Conservation (phyloP, 1,284 basidiomycete genomes). For the Cerioporus squamosus region DNA sequence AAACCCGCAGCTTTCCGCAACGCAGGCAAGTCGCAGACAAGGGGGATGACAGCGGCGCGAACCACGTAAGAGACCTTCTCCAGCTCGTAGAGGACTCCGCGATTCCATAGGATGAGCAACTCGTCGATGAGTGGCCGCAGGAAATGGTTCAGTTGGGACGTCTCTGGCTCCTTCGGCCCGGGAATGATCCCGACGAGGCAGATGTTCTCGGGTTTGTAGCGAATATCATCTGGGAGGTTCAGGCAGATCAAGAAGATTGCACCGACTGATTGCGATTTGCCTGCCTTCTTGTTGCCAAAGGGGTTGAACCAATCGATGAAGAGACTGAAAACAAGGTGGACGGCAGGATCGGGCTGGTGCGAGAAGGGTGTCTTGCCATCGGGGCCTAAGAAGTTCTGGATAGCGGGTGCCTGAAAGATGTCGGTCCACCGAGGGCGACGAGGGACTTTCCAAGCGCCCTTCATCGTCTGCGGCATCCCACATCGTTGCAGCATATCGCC, state of each 20-base stretch:
- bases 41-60: constrained; percentile 13
- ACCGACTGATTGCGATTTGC: constrained; percentile 10
- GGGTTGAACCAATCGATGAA: constrained; percentile 20
- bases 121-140: constrained; percentile 23
- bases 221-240: constrained; percentile 14
- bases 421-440: neutral
- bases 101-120: constrained; percentile 17
- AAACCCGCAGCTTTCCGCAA: constrained; percentile 18
- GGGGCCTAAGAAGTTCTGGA: constrained; percentile 7
- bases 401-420: constrained; percentile 7
- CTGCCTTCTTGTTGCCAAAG: constrained; percentile 15
- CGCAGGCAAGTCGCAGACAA: constrained; percentile 2
- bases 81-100: constrained; percentile 1
- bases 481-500: too few relatives aligned
- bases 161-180: constrained; percentile 34
- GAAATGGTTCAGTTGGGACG: neutral
- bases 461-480: too few relatives aligned
- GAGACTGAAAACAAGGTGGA: constrained; percentile 9
- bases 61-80: neutral
- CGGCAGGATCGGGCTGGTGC: neutral
- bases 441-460: too few relatives aligned
- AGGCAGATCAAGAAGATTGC: constrained; percentile 5
- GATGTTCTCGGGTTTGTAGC: constrained; percentile 25
- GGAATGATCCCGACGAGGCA: constrained; percentile 40
- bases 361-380: constrained; percentile 6